Conservation (phyloP, 2,329 filamentous ascomycete species). For the Emergomyces orientalis region DNA sequence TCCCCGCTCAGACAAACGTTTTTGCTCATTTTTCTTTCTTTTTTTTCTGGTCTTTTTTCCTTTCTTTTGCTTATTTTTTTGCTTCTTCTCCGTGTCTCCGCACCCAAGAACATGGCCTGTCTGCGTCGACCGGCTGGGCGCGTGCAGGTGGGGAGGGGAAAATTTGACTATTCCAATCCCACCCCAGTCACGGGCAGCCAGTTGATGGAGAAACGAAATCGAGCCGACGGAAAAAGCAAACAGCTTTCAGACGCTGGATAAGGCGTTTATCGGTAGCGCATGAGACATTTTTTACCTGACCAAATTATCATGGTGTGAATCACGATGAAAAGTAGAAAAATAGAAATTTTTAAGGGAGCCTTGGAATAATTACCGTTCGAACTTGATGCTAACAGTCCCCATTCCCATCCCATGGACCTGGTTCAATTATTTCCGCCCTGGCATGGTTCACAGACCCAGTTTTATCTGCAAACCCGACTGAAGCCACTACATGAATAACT, state of each 20-base stretch:
- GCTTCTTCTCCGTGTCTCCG: slow-evolving; percentile 1
- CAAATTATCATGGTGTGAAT: not conserved
- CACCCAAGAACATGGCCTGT: not conserved
- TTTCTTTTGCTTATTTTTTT: not conserved
- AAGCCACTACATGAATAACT: not conserved
- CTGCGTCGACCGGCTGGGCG: not conserved
- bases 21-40: not conserved
- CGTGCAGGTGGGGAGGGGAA: not conserved
- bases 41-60: not conserved
- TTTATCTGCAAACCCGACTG: not conserved
- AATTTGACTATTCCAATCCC: not conserved
- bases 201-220: not conserved
- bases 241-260: not conserved
- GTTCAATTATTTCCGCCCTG: too few species aligned
- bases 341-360: not conserved
- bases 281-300: not conserved
- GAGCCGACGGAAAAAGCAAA: not conserved
- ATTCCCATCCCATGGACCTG: slow-evolving; percentile 2
- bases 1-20: not conserved
- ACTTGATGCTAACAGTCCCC: not conserved
- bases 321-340: not conserved
- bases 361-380: not conserved
- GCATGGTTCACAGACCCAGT: not conserved
- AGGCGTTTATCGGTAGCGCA: not conserved
- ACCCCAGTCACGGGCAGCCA: not conserved